Conservation (phyloP, 352 stramenopile genomes). For the Blastocystis hominis region DNA sequence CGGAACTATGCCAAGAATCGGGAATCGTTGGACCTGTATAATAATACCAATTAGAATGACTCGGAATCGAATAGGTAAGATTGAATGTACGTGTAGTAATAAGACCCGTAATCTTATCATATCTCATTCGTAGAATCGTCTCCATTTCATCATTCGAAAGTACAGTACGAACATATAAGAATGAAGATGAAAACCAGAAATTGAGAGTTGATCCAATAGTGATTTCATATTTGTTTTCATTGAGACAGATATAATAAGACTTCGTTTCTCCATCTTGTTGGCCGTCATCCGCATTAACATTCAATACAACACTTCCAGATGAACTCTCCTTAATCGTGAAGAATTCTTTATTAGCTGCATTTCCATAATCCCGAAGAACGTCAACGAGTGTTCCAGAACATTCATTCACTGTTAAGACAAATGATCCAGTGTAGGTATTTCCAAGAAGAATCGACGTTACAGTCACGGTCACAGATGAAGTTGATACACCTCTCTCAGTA, state of each 20-base stretch:
- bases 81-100: background rate
- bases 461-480: background rate
- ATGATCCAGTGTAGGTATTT: background rate
- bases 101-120: background rate
- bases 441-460: background rate
- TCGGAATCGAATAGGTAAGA: background rate
- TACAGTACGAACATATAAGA: slow-evolving; percentile 12
- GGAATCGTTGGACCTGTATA: background rate
- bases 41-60: background rate
- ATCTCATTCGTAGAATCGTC: background rate
- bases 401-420: background rate
- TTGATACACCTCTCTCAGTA: background rate
- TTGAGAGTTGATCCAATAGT: background rate
- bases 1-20: background rate
- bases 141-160: too few relatives aligned
- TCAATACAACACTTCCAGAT: background rate
- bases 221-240: background rate
- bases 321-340: background rate
- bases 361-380: background rate
- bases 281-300: background rate
- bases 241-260: background rate
- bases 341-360: background rate
- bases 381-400: background rate
- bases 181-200: background rate
- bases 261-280: background rate